Evolutionary conservation across 1,284 basidiomycete genomes (phyloP).

Genomic region (Leccinum griseonigrum): DNA sequence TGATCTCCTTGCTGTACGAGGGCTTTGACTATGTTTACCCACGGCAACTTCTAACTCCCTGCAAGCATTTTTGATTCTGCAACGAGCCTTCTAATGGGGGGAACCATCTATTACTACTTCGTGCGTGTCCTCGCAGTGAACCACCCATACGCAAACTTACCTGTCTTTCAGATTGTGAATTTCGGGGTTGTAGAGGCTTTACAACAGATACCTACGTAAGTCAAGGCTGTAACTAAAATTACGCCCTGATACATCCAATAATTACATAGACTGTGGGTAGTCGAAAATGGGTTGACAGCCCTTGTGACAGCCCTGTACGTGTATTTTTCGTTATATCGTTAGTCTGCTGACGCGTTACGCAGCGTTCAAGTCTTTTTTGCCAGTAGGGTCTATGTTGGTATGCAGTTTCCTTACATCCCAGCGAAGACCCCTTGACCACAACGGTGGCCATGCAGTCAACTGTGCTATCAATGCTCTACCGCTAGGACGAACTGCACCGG

Average conservation of each 20-base stretch:
- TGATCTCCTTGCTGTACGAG: slow-evolving; percentile 18
- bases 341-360: slow-evolving; percentile 1
- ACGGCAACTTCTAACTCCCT: slow-evolving; percentile 3
- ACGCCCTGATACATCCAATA: slow-evolving; percentile 2
- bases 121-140: slow-evolving; percentile 7
- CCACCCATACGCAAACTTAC: background rate
- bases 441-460: slow-evolving; percentile 10
- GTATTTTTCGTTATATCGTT: background rate
- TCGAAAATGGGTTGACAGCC: slow-evolving; percentile 16
- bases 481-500: slow-evolving; percentile 12
- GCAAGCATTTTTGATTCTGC: slow-evolving; percentile 19
- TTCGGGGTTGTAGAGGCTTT: slow-evolving; percentile 13
- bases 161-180: slow-evolving; percentile 13
- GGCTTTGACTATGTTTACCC: background rate
- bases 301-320: slow-evolving; percentile 17
- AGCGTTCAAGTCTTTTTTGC: slow-evolving; percentile 20
- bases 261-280: slow-evolving; percentile 12
- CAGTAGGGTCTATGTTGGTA: slow-evolving; percentile 14
- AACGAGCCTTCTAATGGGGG: slow-evolving; percentile 20
- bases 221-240: background rate
- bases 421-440: background rate
- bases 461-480: slow-evolving; percentile 6
- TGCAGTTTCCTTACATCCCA: background rate
- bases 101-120: slow-evolving; percentile 21
- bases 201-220: slow-evolving; percentile 11